A percentile compares a stretch with the other conserved stretches of the same genome.
Evolutionary conservation across 139 green algal genomes (phyloP).

Genomic region (Klebsormidium nitens): DNA sequence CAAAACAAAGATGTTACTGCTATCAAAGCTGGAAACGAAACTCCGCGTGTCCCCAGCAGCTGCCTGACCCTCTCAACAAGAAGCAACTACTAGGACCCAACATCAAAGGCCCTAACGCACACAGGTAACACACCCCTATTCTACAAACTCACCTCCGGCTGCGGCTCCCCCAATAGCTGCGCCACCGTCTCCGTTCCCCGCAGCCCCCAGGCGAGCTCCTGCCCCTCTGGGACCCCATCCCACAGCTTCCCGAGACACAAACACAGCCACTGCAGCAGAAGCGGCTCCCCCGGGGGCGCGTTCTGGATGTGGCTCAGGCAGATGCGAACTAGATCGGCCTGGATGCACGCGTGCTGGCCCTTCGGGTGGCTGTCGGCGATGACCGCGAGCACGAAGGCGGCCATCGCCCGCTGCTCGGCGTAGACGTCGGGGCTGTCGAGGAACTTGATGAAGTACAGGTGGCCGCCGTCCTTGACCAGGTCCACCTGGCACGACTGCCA

Average conservation of each 20-base stretch:
- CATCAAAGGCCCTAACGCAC: neutral
- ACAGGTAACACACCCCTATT: neutral
- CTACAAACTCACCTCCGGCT: conserved; percentile 31
- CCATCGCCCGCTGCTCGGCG: conserved; percentile 51
- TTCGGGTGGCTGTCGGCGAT: conserved; percentile 78
- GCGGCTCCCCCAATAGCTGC: conserved; percentile 48
- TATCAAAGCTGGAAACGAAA: too few species aligned
- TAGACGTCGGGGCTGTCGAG: conserved; percentile 60
- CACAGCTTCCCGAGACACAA: conserved; percentile 85
- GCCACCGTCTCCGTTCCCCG: conserved; percentile 51
- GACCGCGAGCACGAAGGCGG: conserved; percentile 87
- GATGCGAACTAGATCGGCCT: conserved; percentile 36
- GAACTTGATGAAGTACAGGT: conserved; percentile 95
- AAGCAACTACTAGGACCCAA: neutral
- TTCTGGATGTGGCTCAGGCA: conserved; percentile 33
- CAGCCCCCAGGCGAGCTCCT: conserved; percentile 40
- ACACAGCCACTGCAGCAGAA: conserved; percentile 89
- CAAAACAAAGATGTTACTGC: too few species aligned
- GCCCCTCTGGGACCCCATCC: conserved; percentile 44
- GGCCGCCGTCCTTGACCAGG: conserved; percentile 90
- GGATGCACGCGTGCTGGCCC: conserved; percentile 34
- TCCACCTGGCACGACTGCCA: conserved; percentile 63
- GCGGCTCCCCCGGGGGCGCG: conserved; percentile 17
- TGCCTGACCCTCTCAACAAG: conserved; percentile 67
- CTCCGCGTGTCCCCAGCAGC: too few species aligned